Base-by-base conservation (phyloP, 2,329 filamentous ascomycete species). In the Pseudogymnoascus sp. region DNA sequence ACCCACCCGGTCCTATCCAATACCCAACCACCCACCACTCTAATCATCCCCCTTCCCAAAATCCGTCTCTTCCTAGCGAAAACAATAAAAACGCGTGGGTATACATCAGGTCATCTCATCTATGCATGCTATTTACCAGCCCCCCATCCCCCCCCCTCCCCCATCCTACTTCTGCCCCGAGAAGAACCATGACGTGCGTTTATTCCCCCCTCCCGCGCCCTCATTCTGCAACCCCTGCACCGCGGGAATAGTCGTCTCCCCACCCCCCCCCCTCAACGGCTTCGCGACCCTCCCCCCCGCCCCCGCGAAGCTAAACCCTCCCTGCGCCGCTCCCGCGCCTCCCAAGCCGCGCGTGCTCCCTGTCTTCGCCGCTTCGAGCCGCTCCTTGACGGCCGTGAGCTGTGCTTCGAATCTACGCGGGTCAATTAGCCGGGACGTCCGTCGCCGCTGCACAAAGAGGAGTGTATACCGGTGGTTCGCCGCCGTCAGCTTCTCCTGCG, bases 401-500 rank as follows among this genome's bases (percentile, higher is more conserved):
- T 99, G 95, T 39, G 91, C 88, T 81, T 99, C 95, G 81, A 99
- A 99, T 76, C 95, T 97, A 74, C 62, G 16, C 34, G 16, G 54
- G 37, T 36, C 29, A 47, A 62, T 72, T 65, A 71, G 66, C 63
- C 47, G 47, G 47, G 47, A 54, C 47, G 47, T 54, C 47, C 47
- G 47, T 54, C 47, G 47, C 47, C 47, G 47, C 47, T 54, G 47
- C 47, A 54, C 47, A 54, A 66, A 63, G 63, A 37, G 62, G 66
- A 60, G 34, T 63, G 83, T 87, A 71, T 87, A 97, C 95, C 96
- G 90, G 79, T 97, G 93, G 76, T 97, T 99, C 42, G 95, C 93
- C 66, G 93, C 89, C 34, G 93, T 96, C 75, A 99, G 84, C 80
- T 99, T 99, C 81, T 99, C 95, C 79, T 99, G 95, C 73, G 91